Evolutionary conservation across 768 basidiomycete species (phyloP).

Genomic region (Boletus huronensis): DNA sequence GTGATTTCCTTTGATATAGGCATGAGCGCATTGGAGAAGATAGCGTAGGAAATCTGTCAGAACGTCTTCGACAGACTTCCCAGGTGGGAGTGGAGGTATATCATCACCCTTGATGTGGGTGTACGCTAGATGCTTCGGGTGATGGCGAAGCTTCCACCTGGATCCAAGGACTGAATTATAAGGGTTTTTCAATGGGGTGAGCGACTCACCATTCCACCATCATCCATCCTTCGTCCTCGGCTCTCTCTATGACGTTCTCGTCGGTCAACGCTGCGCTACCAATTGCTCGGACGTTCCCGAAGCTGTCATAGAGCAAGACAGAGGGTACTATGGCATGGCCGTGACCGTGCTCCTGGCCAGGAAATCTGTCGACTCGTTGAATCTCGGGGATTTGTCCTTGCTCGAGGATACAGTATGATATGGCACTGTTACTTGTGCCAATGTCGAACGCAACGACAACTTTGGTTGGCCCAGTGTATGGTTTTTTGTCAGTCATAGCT

Average conservation of each 20-base stretch:
- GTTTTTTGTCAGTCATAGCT: neutral
- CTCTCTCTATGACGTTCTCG: neutral
- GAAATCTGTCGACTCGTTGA: neutral
- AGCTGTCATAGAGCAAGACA: neutral
- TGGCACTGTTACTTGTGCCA: neutral
- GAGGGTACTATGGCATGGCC: conserved; percentile 3
- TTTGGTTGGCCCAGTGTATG: neutral
- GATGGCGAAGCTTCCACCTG: neutral
- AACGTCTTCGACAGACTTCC: conserved; percentile 17
- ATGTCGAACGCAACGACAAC: neutral
- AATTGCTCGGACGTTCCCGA: neutral
- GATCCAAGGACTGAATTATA: neutral
- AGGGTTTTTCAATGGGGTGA: too few relatives aligned
- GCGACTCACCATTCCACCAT: neutral
- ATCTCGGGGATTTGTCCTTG: conserved; percentile 2
- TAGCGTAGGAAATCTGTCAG: conserved; percentile 23
- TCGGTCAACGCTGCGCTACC: neutral
- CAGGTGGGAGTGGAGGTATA: neutral
- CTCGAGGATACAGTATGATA: neutral
- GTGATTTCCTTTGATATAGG: conserved; percentile 9
- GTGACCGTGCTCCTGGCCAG: neutral
- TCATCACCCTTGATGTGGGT: neutral
- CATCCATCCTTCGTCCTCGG: neutral
- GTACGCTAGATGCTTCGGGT: neutral
- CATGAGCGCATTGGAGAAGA: neutral